Conservation (phyloP, 257 asterid genomes). For the Phtheirospermum japonicum region DNA sequence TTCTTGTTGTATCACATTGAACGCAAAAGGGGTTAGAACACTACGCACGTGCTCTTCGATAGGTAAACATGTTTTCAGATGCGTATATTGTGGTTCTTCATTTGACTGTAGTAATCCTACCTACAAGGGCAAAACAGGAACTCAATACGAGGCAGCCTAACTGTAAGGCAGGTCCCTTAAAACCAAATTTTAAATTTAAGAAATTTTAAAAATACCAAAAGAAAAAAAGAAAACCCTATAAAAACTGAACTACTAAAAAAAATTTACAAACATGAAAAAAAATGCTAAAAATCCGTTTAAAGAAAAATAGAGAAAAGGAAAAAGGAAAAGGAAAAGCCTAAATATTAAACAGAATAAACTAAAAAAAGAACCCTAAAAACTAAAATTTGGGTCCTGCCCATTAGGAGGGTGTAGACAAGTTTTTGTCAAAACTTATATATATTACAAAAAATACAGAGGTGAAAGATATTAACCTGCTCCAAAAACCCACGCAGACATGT, state of each 20-base stretch:
- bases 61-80: conserved; percentile 57
- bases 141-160: not conserved
- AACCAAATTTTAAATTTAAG: not conserved
- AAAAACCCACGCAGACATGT: conserved; percentile 53
- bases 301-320: no score
- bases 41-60: conserved; percentile 58
- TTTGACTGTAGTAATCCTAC: conserved; percentile 39
- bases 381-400: no score
- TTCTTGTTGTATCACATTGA: conserved; percentile 45
- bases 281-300: not conserved
- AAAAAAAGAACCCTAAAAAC: no score
- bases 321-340: no score
- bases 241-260: not conserved
- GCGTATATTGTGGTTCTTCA: conserved; percentile 40
- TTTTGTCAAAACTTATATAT: no score
- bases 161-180: no score
- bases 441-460: not conserved
- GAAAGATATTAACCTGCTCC: conserved; percentile 47
- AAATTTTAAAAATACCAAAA: not conserved
- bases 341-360: no score
- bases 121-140: conserved; percentile 36
- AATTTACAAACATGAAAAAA: no score
- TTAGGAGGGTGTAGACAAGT: no score
- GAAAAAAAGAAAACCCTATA: not conserved
- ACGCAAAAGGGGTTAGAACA: conserved; percentile 56